Conservation (phyloP, 129 eudicot species). For the Erigeron canadensis region DNA sequence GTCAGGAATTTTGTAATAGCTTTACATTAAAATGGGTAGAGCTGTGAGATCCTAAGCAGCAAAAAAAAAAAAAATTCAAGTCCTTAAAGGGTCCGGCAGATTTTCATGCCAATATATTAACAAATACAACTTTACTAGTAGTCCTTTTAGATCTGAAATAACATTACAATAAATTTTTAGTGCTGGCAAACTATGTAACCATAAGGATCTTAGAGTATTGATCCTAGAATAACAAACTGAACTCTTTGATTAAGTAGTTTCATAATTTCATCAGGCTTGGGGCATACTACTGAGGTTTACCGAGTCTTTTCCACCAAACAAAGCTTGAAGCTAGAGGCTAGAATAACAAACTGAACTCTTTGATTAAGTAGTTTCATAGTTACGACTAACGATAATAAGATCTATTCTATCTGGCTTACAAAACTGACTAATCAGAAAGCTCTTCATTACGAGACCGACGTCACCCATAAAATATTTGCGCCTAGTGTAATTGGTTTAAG, state of each 20-base stretch:
- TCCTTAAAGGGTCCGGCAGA: neutral
- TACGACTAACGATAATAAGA: too few relatives aligned
- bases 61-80: neutral
- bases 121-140: neutral
- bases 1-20: neutral
- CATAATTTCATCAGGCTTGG: neutral
- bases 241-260: neutral
- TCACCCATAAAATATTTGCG: too few relatives aligned
- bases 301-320: neutral
- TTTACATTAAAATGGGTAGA: neutral
- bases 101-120: neutral
- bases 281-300: neutral
- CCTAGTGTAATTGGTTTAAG: too few relatives aligned
- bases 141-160: too few relatives aligned
- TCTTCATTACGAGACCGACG: too few relatives aligned
- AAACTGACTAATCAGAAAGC: too few relatives aligned
- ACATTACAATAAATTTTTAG: neutral
- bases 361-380: too few relatives aligned
- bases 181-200: neutral
- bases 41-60: neutral
- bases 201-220: neutral
- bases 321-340: too few relatives aligned
- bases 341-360: too few relatives aligned
- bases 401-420: neutral
- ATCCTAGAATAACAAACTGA: neutral